Evolutionary conservation across 176 grass and related monocot species (phyloP), one percentile per base, ranked within the genome.

Genomic region (Eragrostis curvula): DNA sequence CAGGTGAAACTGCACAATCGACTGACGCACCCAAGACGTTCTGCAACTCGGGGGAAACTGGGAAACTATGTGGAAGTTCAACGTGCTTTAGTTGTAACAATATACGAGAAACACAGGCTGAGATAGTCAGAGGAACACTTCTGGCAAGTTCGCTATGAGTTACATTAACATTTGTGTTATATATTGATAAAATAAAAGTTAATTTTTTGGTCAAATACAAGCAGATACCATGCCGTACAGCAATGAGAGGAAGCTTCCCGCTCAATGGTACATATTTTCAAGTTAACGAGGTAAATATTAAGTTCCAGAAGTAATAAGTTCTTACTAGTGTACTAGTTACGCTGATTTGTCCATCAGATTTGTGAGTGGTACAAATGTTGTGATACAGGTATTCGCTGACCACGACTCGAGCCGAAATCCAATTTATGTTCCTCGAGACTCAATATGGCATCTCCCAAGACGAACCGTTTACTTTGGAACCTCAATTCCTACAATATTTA

Each of bases 261-360:
- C 95, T 95, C 47, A 98, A 89, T 53, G 90, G 95, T 20, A 95
- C 90, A 53, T 95, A 95, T 80, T 98, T 98, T 70, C 90, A 89
- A 94, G 90, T 94, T 70, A 98, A 91, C 44, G 92, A 91, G 90
- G 90, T 91, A 77, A 84, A 46, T 66, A 82, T 53, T 66, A 73
- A 40, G 70, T 80, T 40, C 30, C 14, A n/a, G 30, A 51, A 53
- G 21, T 43, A 16, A 27, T 32, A 59, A n/a, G 3, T 30, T 60
- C 16, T 84, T 79, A 30, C 43, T 20, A 9, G 50, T 36, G 18
- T 30, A 42, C 64, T 62, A 62, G 41, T 69, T 82, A 65, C 72
- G 56, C 43, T 32, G 25, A 18, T 18, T 87, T 39, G 47, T 17
- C 32, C 15, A 68, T 81, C 18, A 27, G 61, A 75, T 87, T 71